Evolutionary conservation across 2,329 filamentous ascomycete genomes (phyloP).

Genomic region (Aspergillus sp.): DNA sequence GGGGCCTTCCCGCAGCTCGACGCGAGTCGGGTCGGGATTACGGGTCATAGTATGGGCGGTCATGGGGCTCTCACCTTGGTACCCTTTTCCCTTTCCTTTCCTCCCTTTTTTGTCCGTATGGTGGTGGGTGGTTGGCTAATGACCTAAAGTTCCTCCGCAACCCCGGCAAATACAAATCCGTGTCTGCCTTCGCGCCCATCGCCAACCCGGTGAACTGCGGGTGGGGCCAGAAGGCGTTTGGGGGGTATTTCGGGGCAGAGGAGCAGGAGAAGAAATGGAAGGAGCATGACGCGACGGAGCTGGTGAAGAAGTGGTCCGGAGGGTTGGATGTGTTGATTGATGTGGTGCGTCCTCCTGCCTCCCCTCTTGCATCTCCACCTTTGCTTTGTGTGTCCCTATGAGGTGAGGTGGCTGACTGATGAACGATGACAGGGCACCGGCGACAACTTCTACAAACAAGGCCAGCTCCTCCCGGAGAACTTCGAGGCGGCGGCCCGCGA

Average conservation of each 20-base stretch:
- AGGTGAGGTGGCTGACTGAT: too few species aligned
- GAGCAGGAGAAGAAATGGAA: conserved; percentile 65
- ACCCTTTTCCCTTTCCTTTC: conserved; percentile 7
- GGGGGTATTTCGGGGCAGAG: conserved; percentile 77
- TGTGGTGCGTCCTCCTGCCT: conserved; percentile 50
- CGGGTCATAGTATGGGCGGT: conserved; percentile 94
- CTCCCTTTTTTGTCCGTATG: neutral
- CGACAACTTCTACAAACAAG: conserved; percentile 94
- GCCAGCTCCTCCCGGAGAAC: conserved; percentile 89
- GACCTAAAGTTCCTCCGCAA: conserved; percentile 65
- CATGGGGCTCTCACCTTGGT: conserved; percentile 84
- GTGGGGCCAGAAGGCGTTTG: conserved; percentile 94
- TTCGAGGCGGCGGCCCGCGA: conserved; percentile 70
- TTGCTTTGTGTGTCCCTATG: too few species aligned
- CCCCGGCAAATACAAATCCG: conserved; percentile 78
- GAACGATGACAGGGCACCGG: conserved; percentile 58
- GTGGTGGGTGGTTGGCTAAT: neutral
- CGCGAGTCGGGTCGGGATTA: conserved; percentile 62
- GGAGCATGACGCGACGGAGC: conserved; percentile 83
- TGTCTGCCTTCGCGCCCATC: conserved; percentile 86
- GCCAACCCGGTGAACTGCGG: conserved; percentile 74
- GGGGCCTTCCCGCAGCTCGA: conserved; percentile 64
- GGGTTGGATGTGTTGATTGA: conserved; percentile 75
- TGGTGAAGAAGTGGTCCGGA: conserved; percentile 65
- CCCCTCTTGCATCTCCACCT: too few species aligned